These are phyloP conservation scores for Pyrenophora seminiperda DNA, from an alignment of 2,329 filamentous ascomycete genomes.

Conservation along the genomic window DNA sequence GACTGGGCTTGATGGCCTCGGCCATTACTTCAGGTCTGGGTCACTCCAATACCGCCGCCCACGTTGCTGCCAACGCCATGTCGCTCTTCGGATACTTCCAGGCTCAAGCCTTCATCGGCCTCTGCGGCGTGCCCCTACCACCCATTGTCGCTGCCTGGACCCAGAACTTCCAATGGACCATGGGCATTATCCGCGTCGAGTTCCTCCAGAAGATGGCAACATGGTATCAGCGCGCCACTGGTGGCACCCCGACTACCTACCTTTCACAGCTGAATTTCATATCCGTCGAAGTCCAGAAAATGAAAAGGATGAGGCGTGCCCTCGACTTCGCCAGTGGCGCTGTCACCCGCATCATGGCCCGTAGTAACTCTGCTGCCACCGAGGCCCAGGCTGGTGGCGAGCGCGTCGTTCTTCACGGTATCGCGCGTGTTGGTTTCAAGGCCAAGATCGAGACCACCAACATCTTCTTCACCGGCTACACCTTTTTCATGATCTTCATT, in stretches of 20 bases:
- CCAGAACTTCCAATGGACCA: constrained; percentile 97
- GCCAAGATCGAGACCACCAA: constrained; percentile 87
- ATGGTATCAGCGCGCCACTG: constrained; percentile 94
- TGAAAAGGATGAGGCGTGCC: constrained; percentile 57
- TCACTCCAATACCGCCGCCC: constrained; percentile 90
- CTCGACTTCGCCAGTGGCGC: constrained; percentile 29
- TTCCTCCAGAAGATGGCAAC: constrained; percentile 89
- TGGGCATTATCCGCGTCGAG: constrained; percentile 88
- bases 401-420: constrained; percentile 70
- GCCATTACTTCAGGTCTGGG: constrained; percentile 88
- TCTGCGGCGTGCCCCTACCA: constrained; percentile 79
- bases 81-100: constrained; percentile 97
- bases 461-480: constrained; percentile 87
- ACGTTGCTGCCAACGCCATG: constrained; percentile 90
- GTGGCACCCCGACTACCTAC: constrained; percentile 79
- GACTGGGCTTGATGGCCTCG: constrained; percentile 80
- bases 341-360: constrained; percentile 42
- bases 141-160: constrained; percentile 93
- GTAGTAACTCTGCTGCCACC: constrained; percentile 55
- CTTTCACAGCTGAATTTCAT: constrained; percentile 74
- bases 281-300: constrained; percentile 87
- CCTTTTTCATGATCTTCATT: constrained; percentile 87
- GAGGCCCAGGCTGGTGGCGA: constrained; percentile 39
- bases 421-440: constrained; percentile 86
- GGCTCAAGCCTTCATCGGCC: constrained; percentile 86